Conservation (phyloP, 345 rosid species). For the Sapria himalayana region DNA sequence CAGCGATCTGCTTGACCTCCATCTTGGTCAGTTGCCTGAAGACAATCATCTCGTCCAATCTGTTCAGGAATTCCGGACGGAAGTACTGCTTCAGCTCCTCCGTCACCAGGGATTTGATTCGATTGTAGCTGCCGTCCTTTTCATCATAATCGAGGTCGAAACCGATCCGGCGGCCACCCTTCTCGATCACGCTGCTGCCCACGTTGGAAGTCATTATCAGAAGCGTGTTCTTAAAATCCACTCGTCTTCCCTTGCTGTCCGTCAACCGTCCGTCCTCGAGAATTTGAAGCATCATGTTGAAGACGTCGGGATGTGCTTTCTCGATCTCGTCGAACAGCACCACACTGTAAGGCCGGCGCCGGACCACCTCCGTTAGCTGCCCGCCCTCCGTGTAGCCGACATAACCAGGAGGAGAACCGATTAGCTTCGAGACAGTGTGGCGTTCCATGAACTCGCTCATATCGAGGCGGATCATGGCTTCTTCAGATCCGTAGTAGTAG, state of each 20-base stretch:
- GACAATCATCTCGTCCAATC: slow-evolving; percentile 93
- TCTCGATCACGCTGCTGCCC: slow-evolving; percentile 91
- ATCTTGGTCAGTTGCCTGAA: slow-evolving; percentile 78
- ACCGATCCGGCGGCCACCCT: slow-evolving; percentile 77
- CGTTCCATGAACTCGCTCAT: slow-evolving; percentile 99
- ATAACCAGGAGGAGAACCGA: slow-evolving; percentile 97
- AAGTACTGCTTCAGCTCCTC: slow-evolving; percentile 86
- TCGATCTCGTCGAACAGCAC: slow-evolving; percentile 93
- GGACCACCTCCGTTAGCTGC: slow-evolving; percentile 85
- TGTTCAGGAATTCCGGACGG: slow-evolving; percentile 85
- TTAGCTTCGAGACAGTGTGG: slow-evolving; percentile 89
- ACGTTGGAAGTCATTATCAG: slow-evolving; percentile 94
- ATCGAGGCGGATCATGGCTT: slow-evolving; percentile 90
- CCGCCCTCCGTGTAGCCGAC: slow-evolving; percentile 99
- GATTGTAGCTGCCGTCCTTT: slow-evolving; percentile 80
- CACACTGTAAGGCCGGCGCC: slow-evolving; percentile 84
- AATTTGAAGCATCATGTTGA: slow-evolving; percentile 98
- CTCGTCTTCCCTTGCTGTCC: slow-evolving; percentile 95
- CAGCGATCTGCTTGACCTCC: slow-evolving; percentile 84
- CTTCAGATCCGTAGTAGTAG: slow-evolving; percentile 92
- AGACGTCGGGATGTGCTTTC: slow-evolving; percentile 96
- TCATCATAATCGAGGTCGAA: slow-evolving; percentile 81
- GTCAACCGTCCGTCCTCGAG: slow-evolving; percentile 95
- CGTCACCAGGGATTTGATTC: slow-evolving; percentile 79
- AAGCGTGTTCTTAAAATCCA: slow-evolving; percentile 93